These are phyloP conservation scores for Aphanoascus verrucosus DNA, from an alignment of 2,329 filamentous ascomycete species.

Conservation along the genomic window DNA sequence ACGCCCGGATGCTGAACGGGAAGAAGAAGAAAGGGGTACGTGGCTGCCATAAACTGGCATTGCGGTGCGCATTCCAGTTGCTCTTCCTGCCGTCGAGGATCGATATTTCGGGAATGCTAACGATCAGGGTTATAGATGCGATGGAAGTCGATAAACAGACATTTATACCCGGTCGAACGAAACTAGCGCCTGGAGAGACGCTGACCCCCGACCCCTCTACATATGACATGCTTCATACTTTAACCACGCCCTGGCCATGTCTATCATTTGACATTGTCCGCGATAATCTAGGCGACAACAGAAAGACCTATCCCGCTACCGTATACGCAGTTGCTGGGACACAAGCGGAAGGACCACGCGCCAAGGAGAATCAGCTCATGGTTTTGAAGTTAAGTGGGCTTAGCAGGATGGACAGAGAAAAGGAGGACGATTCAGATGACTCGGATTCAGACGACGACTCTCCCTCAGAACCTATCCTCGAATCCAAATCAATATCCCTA, in stretches of 20 bases:
- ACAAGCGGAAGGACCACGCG: constrained; percentile 65
- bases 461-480: constrained; percentile 74
- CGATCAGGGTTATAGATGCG: constrained; percentile 42
- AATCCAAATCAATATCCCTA: constrained; percentile 80
- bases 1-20: constrained; percentile 78
- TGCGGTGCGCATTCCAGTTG: constrained; percentile 18
- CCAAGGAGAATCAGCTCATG: constrained; percentile 85
- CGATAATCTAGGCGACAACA: constrained; percentile 75
- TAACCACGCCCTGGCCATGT: constrained; percentile 93
- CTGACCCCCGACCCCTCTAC: constrained; percentile 85
- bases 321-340: constrained; percentile 93
- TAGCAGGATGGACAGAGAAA: constrained; percentile 68
- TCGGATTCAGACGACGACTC: constrained; percentile 62
- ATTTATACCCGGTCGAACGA: constrained; percentile 90
- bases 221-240: constrained; percentile 92
- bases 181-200: constrained; percentile 81
- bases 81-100: background rate
- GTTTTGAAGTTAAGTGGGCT: constrained; percentile 93
- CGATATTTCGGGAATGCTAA: constrained; percentile 11
- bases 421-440: constrained; percentile 58
- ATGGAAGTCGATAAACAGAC: constrained; percentile 94
- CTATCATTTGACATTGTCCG: constrained; percentile 87
- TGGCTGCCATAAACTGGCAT: constrained; percentile 17
- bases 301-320: constrained; percentile 87
- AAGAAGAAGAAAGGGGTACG: constrained; percentile 69